A percentile compares a stretch with the other conserved stretches of the same genome.
phyloP scores from a whole-genome alignment of 2,329 filamentous ascomycete genomes.

The Diaporthe humulicola region DNA sequence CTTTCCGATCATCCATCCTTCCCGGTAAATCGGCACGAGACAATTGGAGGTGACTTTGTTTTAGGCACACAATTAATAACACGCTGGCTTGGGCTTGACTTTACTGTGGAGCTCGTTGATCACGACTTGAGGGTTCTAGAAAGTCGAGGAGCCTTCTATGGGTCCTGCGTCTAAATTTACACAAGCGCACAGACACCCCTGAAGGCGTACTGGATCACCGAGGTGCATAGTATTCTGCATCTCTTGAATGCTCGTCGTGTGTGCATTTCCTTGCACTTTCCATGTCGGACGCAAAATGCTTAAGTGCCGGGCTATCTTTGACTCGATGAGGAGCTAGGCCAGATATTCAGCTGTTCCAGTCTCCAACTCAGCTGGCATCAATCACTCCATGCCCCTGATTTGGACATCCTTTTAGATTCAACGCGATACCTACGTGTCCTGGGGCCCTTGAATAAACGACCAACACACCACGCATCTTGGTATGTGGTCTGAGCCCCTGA shows the following conservation, averaged over 20 bases:
- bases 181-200: neutral
- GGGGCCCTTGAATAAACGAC: too few species aligned
- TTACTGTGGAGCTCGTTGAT: neutral
- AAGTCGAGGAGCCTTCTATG: neutral
- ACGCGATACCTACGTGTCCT: neutral
- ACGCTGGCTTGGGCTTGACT: neutral
- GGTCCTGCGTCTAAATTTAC: neutral
- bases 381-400: neutral
- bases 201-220: neutral
- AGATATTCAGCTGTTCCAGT: neutral
- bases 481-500: neutral
- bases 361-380: too few species aligned
- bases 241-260: neutral
- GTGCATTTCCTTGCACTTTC: neutral
- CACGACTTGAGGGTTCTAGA: conserved; percentile 2
- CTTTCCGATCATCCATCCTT: neutral
- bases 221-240: too few species aligned
- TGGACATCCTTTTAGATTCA: neutral
- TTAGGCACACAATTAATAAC: neutral
- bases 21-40: neutral
- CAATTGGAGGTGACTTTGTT: neutral
- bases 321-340: neutral
- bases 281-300: neutral
- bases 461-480: neutral
- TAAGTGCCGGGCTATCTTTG: neutral